Conservation (phyloP, 1,284 basidiomycete genomes). For the Ganoderma resinaceum region DNA sequence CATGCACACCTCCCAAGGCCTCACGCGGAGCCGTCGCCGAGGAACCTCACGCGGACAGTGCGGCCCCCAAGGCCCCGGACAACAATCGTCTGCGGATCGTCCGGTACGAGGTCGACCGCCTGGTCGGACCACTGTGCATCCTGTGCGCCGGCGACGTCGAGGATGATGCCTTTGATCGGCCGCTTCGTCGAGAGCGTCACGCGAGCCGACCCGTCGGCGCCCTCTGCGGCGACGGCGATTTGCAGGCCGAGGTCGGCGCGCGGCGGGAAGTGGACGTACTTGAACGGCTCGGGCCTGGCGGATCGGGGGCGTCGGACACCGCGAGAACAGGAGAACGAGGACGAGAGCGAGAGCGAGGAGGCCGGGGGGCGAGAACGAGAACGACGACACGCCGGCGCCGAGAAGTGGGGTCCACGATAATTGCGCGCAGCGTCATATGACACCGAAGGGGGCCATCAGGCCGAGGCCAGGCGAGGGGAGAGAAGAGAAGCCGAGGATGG, state of each 20-base stretch:
- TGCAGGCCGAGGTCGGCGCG: constrained; percentile 63
- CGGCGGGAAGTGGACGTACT: constrained; percentile 84
- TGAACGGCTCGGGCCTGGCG: constrained; percentile 88
- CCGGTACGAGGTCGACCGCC: constrained; percentile 86
- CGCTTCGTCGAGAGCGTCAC: constrained; percentile 66
- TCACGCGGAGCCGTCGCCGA: constrained; percentile 74
- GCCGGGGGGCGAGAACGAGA: background rate
- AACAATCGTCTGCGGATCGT: constrained; percentile 74
- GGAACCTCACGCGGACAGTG: constrained; percentile 67
- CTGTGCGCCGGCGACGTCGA: constrained; percentile 72
- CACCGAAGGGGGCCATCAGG: constrained; percentile 3
- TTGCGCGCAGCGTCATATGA: background rate
- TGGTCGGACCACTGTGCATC: constrained; percentile 86
- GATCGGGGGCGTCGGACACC: background rate
- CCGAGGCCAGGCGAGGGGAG: background rate
- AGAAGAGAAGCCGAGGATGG: background rate
- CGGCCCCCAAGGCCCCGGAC: constrained; percentile 74
- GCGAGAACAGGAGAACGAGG: background rate
- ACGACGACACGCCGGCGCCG: background rate
- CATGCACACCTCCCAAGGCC: background rate
- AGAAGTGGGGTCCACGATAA: background rate
- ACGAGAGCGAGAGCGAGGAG: background rate
- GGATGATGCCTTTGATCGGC: constrained; percentile 86
- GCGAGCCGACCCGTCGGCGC: constrained; percentile 48
- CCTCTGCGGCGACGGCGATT: constrained; percentile 57